Evolutionary conservation across 768 basidiomycete genomes (phyloP), one percentile per base, ranked within the genome.

Genomic region (Pilatotrama ljubarskyi): DNA sequence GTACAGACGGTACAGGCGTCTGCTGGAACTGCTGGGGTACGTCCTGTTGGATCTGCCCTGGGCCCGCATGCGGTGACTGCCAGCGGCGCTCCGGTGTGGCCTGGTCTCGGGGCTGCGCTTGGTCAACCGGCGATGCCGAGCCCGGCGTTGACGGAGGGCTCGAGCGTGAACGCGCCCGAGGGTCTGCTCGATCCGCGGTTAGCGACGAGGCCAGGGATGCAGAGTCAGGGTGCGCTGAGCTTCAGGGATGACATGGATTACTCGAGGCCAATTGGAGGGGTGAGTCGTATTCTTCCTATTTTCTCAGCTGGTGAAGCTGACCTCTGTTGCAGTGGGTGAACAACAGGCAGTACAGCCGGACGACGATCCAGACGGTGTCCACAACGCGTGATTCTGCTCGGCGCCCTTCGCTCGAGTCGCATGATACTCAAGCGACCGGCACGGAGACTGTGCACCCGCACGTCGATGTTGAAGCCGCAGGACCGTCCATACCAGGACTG

Each of bases 241-340:
- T 66, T 70, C 56, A 29, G 66, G 26, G 69, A 70, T 37, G 69
- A 70, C 47, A 55, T 68, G 63, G 69, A 70, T 32, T 70, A 70
- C 51, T 68, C 67, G n/a, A 52, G 69, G 51, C 67, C 67, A 37
- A 68, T 70, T 20, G 69, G 67, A 25, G 69, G 64, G 40, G 69
- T 70, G 35, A 65, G 69, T 65, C 24, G 5, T 40, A n/a, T 22
- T 3, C 29, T 18, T 40, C 44, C 26, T n/a, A 26, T 9, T 32
- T 13, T 20, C 6, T 32, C 11, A 9, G 17, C 5, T 22, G 1
- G 10, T 2, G 53, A 8, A 14, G 14, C 2, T 56, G 24, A 38
- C 5, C 17, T 9, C 24, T 50, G 10, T 50, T 57, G 50, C 44
- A 67, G 66, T 44, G 55, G 53, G 58, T 67, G 48, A 52, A 67